Evolutionary conservation across 192 early-diverging fungal species (phyloP).

Genomic region (Backusella australiensis): DNA sequence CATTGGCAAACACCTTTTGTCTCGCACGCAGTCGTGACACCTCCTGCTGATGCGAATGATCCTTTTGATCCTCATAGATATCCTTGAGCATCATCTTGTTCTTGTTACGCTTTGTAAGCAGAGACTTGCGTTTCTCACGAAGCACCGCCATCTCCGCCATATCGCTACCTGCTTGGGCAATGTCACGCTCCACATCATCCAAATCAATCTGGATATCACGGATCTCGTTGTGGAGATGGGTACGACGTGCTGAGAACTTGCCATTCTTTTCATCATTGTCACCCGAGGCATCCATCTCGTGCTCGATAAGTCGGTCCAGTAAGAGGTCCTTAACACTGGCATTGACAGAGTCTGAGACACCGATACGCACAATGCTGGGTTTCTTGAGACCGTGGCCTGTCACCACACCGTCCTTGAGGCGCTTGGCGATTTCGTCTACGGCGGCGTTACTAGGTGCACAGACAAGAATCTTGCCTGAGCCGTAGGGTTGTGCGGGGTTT

Average conservation of each 20-base stretch:
- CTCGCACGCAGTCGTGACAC: conserved; percentile 53
- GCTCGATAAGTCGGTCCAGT: conserved; percentile 67
- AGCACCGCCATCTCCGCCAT: conserved; percentile 15
- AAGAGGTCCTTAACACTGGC: conserved; percentile 68
- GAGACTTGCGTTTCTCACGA: conserved; percentile 13
- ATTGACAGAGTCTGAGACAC: conserved; percentile 71
- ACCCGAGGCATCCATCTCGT: conserved; percentile 48
- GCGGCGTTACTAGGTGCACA: conserved; percentile 98
- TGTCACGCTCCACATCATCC: conserved; percentile 37
- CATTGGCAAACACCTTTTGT: conserved; percentile 66
- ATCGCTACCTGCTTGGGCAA: conserved; percentile 43
- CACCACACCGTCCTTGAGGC: conserved; percentile 75
- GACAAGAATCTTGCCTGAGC: conserved; percentile 62
- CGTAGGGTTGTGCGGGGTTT: background rate
- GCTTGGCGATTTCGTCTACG: conserved; percentile 91
- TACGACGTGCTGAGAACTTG: conserved; percentile 17
- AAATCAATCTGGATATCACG: conserved; percentile 40
- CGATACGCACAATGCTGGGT: conserved; percentile 83
- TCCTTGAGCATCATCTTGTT: conserved; percentile 23
- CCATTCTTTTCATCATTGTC: conserved; percentile 22
- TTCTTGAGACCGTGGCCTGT: conserved; percentile 56
- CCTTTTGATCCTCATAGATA: conserved; percentile 26
- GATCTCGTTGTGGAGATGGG: conserved; percentile 37
- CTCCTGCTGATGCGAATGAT: conserved; percentile 32
- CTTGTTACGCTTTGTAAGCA: conserved; percentile 25